Base-by-base conservation (phyloP, 176 grass and related monocot species). In the Typha latifolia region DNA sequence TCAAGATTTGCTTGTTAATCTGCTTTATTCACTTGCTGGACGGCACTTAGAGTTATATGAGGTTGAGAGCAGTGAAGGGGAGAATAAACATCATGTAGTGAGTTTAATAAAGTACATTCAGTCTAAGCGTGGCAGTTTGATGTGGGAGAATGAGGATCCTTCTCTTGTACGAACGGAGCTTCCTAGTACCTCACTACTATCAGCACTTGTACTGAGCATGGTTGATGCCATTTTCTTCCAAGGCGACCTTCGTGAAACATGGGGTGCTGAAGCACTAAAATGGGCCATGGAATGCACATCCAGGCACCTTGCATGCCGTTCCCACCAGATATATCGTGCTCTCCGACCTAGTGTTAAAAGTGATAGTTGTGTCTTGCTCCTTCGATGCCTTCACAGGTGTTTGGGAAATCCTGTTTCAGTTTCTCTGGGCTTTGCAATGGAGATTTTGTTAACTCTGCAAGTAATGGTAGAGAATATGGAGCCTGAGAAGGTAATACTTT, bases 391-490 rank as follows among this genome's bases (percentile, higher is more conserved):
- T 73, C 86, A 89, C 72, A 92, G 85, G 66, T 97, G 93, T 51
- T 86, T 97, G 83, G 88, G 88, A 24, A 92, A 97, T 79, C 93
- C 93, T 48, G 85, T 84, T 80, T 85, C 93, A 50, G 62, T 73
- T 49, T 83, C 92, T 78, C 67, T 97, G 71, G 93, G 93, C 43
- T 92, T 97, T 85, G 76, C 76, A 19, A 92, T 97, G 93, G 93
- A 97, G 78, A 97, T 92, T 51, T 59, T 97, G 62, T 56, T 97
- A 70, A 97, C 93, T 61, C 65, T 97, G 3, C 85, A 97, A 78
- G 93, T 92, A n/a, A 97, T 97, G 93, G 88, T 97, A 48, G 85
- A 97, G 61, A 97, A 92, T 55, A 90, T 97, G 93, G 93, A 97
- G 16, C 72, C 88, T 9, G 88, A 89, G 72, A 97, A 97, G 78